Percentiles rank a stretch among this genome's conserved stretches.
Evolutionary conservation across 1,284 basidiomycete genomes (phyloP).

Genomic region (Athelia sp.): DNA sequence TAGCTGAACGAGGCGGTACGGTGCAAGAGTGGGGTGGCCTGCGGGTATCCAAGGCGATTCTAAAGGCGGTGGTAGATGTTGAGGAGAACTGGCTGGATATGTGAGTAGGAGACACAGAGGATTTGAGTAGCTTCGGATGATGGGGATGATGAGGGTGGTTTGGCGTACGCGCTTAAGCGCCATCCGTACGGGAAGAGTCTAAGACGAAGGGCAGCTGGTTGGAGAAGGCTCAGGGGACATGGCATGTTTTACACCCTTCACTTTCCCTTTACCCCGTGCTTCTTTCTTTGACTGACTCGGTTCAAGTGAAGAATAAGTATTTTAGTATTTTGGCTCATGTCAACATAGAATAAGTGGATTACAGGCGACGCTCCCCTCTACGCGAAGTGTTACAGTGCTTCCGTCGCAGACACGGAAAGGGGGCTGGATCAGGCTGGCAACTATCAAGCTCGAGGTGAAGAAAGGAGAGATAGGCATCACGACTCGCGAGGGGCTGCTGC

Average conservation of each 20-base stretch:
- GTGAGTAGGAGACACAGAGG: conserved; percentile 92
- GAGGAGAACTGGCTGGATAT: conserved; percentile 89
- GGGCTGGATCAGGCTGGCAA: conserved; percentile 97
- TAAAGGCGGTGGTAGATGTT: conserved; percentile 95
- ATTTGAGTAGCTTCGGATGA: conserved; percentile 68
- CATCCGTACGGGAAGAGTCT: conserved; percentile 81
- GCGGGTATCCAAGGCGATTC: conserved; percentile 88
- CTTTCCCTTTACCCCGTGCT: not conserved
- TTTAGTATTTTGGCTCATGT: conserved; percentile 94
- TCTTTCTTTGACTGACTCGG: conserved; percentile 5
- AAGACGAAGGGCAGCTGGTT: conserved; percentile 91
- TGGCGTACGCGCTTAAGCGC: conserved; percentile 88
- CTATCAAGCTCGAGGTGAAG: conserved; percentile 94
- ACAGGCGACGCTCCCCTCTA: conserved; percentile 82
- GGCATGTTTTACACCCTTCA: conserved; percentile 33
- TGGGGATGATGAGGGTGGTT: conserved; percentile 85
- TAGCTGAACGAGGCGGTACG: conserved; percentile 95
- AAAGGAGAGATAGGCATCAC: conserved; percentile 88
- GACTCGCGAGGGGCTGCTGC: conserved; percentile 72
- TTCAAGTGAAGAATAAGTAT: conserved; percentile 63
- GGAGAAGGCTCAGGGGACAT: conserved; percentile 85
- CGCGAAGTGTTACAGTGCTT: conserved; percentile 86
- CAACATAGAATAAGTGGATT: conserved; percentile 93
- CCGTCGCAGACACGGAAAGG: conserved; percentile 93
- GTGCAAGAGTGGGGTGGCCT: conserved; percentile 82